Evolutionary conservation across 2,329 filamentous ascomycete species (phyloP).

Genomic region (Aureobasidium sp.): DNA sequence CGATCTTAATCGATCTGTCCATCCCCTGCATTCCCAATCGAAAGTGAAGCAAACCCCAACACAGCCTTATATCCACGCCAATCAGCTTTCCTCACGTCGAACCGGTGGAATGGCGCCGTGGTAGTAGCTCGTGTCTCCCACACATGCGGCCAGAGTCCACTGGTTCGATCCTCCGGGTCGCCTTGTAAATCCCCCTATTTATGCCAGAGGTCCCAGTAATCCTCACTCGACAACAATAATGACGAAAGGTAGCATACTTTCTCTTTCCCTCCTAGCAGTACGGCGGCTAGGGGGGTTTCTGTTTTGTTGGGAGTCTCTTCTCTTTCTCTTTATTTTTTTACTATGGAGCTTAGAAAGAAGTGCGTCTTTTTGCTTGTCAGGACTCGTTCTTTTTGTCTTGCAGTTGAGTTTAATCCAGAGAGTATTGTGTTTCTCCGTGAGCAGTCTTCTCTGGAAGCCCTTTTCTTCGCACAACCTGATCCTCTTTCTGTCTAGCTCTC

Average conservation of each 20-base stretch:
- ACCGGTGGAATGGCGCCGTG: not conserved
- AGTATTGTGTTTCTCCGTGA: too few relatives aligned
- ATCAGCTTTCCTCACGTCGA: not conserved
- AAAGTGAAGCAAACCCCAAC: not conserved
- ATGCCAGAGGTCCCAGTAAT: not conserved
- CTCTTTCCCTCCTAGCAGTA: not conserved
- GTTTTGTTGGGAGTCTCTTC: not conserved
- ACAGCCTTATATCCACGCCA: not conserved
- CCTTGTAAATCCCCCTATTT: not conserved
- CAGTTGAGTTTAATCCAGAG: too few relatives aligned
- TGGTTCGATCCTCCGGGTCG: not conserved
- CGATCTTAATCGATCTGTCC: too few relatives aligned
- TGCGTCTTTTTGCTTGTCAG: too few relatives aligned
- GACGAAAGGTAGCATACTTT: not conserved
- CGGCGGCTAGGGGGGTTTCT: not conserved
- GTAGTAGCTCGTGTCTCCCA: not conserved
- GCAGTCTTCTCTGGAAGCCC: too few relatives aligned
- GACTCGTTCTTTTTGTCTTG: too few relatives aligned
- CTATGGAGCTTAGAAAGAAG: too few relatives aligned
- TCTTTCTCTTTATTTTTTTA: too few relatives aligned
- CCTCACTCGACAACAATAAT: not conserved
- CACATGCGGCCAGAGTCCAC: not conserved
- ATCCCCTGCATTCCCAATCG: too few relatives aligned
- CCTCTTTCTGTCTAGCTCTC: too few relatives aligned
- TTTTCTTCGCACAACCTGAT: too few relatives aligned